These are phyloP conservation scores for Anisogramma anomala DNA, from an alignment of 2,329 filamentous ascomycete species.

Conservation along the genomic window DNA sequence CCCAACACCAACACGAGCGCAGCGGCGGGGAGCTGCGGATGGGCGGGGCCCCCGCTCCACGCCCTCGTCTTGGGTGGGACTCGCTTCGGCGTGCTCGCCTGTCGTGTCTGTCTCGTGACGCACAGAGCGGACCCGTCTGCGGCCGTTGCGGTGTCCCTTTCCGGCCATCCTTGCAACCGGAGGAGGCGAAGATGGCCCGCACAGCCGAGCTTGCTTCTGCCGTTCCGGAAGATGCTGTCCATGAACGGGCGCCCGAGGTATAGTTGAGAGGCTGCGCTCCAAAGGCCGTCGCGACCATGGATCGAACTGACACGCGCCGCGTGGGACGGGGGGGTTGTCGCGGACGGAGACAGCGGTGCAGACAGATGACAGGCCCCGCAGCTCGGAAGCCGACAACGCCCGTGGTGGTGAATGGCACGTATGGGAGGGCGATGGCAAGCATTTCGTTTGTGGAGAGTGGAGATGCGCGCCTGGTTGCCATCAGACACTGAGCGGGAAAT, in stretches of 20 bases:
- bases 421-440: too few relatives aligned
- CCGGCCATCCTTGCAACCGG: background rate
- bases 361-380: too few relatives aligned
- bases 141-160: background rate
- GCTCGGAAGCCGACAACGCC: too few relatives aligned
- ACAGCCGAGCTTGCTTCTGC: background rate
- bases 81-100: constrained; percentile 1
- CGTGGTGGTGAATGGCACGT: too few relatives aligned
- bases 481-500: too few relatives aligned
- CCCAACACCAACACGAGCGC: background rate
- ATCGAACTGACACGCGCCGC: too few relatives aligned
- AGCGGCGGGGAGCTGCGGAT: background rate
- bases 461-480: too few relatives aligned
- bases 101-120: background rate
- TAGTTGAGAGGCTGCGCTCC: too few relatives aligned
- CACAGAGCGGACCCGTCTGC: background rate
- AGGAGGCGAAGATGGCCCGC: background rate
- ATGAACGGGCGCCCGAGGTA: background rate
- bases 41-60: background rate
- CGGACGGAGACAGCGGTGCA: too few relatives aligned
- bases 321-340: too few relatives aligned
- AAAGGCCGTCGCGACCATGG: too few relatives aligned
- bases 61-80: background rate
- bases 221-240: background rate
- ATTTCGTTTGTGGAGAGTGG: too few relatives aligned